A percentile compares a stretch with the other conserved stretches of the same genome.
Conservation (phyloP, 2,329 filamentous ascomycete genomes). For the Huntiella decipiens region DNA sequence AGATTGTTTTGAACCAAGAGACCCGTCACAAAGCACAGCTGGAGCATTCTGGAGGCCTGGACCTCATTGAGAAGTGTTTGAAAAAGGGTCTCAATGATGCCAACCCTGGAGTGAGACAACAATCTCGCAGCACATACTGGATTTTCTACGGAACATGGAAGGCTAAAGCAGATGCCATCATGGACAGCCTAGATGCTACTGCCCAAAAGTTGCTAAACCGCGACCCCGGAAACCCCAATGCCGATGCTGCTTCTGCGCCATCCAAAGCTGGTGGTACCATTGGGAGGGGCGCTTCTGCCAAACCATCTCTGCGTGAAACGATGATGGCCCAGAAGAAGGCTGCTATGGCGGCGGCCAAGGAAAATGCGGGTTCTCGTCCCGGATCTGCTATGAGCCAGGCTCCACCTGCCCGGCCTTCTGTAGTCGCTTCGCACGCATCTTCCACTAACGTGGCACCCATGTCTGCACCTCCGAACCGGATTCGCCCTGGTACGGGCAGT, state of each 20-base stretch:
- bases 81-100: slow-evolving; percentile 77
- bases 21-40: slow-evolving; percentile 59
- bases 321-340: slow-evolving; percentile 68
- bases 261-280: slow-evolving; percentile 38
- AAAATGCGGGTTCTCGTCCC: slow-evolving; percentile 32
- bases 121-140: slow-evolving; percentile 77
- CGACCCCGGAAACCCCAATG: slow-evolving; percentile 64
- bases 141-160: slow-evolving; percentile 61
- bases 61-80: slow-evolving; percentile 71
- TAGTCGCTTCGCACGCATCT: slow-evolving; percentile 17
- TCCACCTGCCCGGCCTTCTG: slow-evolving; percentile 27
- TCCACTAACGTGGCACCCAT: slow-evolving; percentile 13
- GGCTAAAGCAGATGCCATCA: slow-evolving; percentile 55
- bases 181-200: slow-evolving; percentile 57
- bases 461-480: slow-evolving; percentile 15
- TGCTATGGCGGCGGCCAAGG: slow-evolving; percentile 27
- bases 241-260: slow-evolving; percentile 26
- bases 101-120: slow-evolving; percentile 77
- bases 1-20: slow-evolving; percentile 62
- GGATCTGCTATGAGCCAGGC: slow-evolving; percentile 46
- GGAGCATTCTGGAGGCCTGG: slow-evolving; percentile 68
- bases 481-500: slow-evolving; percentile 20
- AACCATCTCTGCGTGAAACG: slow-evolving; percentile 57
- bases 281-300: slow-evolving; percentile 15
- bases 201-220: slow-evolving; percentile 66